phyloP scores from a whole-genome alignment of 306 rosid genomes.

The Trichosanthes cucumerina region DNA sequence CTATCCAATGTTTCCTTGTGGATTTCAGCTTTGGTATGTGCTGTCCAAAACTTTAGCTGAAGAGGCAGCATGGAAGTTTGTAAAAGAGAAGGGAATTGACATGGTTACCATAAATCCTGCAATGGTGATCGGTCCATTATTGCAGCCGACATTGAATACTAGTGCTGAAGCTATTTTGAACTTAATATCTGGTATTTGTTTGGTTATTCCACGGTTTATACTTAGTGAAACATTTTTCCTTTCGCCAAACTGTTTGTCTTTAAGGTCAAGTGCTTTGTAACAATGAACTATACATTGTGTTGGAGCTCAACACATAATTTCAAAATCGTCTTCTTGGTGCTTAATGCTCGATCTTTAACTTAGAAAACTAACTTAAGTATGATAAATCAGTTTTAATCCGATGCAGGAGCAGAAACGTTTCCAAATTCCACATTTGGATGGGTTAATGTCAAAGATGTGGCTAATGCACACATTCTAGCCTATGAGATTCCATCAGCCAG shows the following conservation, averaged over 20 bases:
- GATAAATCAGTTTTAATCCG: slow-evolving; percentile 2
- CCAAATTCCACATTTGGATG: slow-evolving; percentile 40
- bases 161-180: slow-evolving; percentile 39
- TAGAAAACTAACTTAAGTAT: not conserved
- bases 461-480: slow-evolving; percentile 63
- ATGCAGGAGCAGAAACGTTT: slow-evolving; percentile 48
- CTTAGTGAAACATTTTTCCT: not conserved
- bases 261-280: not conserved
- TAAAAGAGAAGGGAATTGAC: slow-evolving; percentile 55
- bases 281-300: not conserved
- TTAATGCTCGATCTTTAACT: not conserved
- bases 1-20: not conserved
- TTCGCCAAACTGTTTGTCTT: not conserved
- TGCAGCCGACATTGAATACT: slow-evolving; percentile 59
- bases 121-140: slow-evolving; percentile 68
- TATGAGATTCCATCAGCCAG: slow-evolving; percentile 75
- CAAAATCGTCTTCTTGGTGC: not conserved
- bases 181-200: slow-evolving; percentile 44
- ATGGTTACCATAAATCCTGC: slow-evolving; percentile 60
- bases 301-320: not conserved
- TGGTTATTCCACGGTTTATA: not conserved
- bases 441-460: slow-evolving; percentile 77
- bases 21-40: slow-evolving; percentile 53
- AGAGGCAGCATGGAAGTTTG: slow-evolving; percentile 85
- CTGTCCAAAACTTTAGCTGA: slow-evolving; percentile 86